Percentiles rank a stretch among this genome's conserved stretches.
These are phyloP conservation scores for Eugenia klotzschiana DNA, from an alignment of 441 rosid genomes.

Conservation along the genomic window DNA sequence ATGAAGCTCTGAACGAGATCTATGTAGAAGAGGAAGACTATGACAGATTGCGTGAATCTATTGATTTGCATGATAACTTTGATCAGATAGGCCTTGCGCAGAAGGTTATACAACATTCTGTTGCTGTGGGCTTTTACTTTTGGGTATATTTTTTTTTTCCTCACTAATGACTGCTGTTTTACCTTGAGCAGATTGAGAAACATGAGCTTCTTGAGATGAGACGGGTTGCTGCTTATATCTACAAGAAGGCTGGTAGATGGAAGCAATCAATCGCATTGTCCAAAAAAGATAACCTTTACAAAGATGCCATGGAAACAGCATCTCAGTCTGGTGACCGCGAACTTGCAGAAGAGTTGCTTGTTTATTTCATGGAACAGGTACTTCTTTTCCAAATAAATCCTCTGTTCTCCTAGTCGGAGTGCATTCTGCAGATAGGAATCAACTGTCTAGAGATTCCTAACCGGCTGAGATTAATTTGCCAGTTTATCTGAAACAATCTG, in stretches of 20 bases:
- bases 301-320: slow-evolving; percentile 98
- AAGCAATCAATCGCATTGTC: slow-evolving; percentile 95
- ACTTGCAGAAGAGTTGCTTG: slow-evolving; percentile 94
- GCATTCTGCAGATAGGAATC: not conserved
- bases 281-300: slow-evolving; percentile 88
- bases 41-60: slow-evolving; percentile 86
- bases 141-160: not conserved
- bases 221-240: slow-evolving; percentile 97
- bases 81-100: slow-evolving; percentile 16
- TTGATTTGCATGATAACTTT: slow-evolving; percentile 43
- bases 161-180: not conserved
- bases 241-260: slow-evolving; percentile 99
- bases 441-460: not conserved
- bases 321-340: slow-evolving; percentile 97
- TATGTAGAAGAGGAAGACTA: slow-evolving; percentile 94
- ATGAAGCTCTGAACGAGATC: slow-evolving; percentile 86
- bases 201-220: slow-evolving; percentile 99
- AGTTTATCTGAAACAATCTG: not conserved
- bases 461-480: not conserved
- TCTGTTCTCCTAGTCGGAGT: not conserved
- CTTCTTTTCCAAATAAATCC: not conserved
- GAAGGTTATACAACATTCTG: slow-evolving; percentile 1
- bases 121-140: not conserved
- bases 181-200: slow-evolving; percentile 61
- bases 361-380: slow-evolving; percentile 95